Base-by-base conservation (phyloP, 768 basidiomycete genomes). In the Tylopilus intermedius region DNA sequence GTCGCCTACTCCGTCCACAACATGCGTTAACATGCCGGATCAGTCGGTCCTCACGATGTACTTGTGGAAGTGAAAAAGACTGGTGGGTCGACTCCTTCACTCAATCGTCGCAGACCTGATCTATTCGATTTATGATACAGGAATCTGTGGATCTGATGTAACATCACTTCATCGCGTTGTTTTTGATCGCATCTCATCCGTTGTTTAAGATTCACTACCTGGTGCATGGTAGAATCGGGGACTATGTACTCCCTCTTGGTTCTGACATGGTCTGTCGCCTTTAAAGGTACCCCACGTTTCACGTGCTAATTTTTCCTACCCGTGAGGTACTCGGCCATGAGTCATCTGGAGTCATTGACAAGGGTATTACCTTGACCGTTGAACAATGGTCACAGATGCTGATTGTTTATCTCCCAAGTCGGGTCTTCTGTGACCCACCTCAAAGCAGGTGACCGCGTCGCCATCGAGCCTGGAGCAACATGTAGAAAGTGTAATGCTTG, bases 1-100 rank as follows among this genome's bases (percentile, higher is more conserved):
- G 30, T 38, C 29, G 33, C 40, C 18, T 50, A 30, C 9, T 40
- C 7, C 14, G 15, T 37, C 24, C 48, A 49, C 44, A 45, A 49
- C 50, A 41, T 45, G 21, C 15, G 41, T 49, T 53, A 45, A 63
- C 50, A 38, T 44, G 42, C 18, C 42, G 15, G 24, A 9, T 33
- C 62, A 88, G 87, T 88, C 56, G 74, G 78, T 18, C 79, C 78
- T 50, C 75, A 86, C 63, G 88, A 96, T 57, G 91, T 93, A 39
- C 81, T 97, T 21, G 82, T 98, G 32, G 77, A 88, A 61, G 87
- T 97, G 39, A 93, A 91, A 74, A 94, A 94, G 74, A 95, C 94
- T 15, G 93, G 90, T 84, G 54, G 54, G 78, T 61, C n/a, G 39
- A 46, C 27, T 51, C 40, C 27, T 9, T 47, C 47, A 4, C 37